Conservation (phyloP, 2,329 filamentous ascomycete species). For the Herpotrichia juniperi region DNA sequence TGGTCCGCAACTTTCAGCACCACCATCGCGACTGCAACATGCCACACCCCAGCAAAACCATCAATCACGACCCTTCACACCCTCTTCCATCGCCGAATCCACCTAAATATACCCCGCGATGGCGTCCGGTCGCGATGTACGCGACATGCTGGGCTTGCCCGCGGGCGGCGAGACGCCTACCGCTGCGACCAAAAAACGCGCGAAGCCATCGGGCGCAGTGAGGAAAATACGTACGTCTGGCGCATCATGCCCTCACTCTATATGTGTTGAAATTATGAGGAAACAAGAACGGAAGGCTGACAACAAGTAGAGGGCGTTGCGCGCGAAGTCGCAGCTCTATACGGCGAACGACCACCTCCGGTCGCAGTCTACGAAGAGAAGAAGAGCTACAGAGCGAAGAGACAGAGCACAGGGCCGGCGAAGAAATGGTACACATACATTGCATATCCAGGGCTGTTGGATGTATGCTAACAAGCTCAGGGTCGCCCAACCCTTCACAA, state of each 20-base stretch:
- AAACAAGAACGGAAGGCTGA: constrained; percentile 19
- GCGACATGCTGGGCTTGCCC: constrained; percentile 84
- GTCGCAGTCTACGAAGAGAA: constrained; percentile 49
- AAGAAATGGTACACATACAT: constrained; percentile 42
- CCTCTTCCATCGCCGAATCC: constrained; percentile 19
- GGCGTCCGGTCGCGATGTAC: constrained; percentile 67
- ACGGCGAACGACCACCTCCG: constrained; percentile 48
- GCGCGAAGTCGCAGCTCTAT: constrained; percentile 48
- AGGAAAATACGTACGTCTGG: constrained; percentile 59
- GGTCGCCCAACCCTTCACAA: constrained; percentile 66
- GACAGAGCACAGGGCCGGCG: constrained; percentile 45
- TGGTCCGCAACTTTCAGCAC: background rate
- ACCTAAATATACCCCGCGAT: constrained; percentile 31
- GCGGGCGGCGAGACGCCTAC: constrained; percentile 55
- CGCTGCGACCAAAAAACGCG: constrained; percentile 71
- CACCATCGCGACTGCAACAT: constrained; percentile 16
- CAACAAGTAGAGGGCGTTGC: constrained; percentile 44
- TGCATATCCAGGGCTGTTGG: background rate
- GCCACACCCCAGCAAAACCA: constrained; percentile 34
- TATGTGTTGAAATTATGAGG: no score
- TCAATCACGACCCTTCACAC: constrained; percentile 22
- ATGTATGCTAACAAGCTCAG: constrained; percentile 26
- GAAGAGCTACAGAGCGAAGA: constrained; percentile 46
- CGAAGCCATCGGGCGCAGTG: constrained; percentile 63
- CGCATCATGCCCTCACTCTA: background rate